Evolutionary conservation across 2,329 filamentous ascomycete species (phyloP).

Genomic region (Blumeriella jaapii): DNA sequence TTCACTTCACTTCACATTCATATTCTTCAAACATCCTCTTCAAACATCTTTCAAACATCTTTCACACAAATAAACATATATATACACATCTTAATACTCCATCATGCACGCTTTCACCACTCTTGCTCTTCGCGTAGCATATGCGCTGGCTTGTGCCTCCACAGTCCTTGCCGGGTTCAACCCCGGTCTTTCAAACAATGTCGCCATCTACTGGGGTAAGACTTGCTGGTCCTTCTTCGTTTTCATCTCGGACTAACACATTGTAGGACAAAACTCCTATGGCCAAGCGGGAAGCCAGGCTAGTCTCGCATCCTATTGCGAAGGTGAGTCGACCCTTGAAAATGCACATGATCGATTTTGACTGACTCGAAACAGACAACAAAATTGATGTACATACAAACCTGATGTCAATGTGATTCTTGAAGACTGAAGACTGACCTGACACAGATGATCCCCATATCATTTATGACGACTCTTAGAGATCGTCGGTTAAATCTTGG

Average conservation of each 20-base stretch:
- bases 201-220: conserved; percentile 57
- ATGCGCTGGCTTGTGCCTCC: not conserved
- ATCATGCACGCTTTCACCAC: not conserved
- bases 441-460: conserved; percentile 46
- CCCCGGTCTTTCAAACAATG: conserved; percentile 36
- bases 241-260: conserved; percentile 13
- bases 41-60: not conserved
- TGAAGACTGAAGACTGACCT: too few species aligned
- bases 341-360: not conserved
- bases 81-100: not conserved
- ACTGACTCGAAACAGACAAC: conserved; percentile 28
- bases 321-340: conserved; percentile 32
- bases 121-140: not conserved
- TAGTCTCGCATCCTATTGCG: conserved; percentile 46
- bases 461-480: conserved; percentile 49
- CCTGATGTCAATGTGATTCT: conserved; percentile 7
- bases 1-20: too few species aligned
- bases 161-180: conserved; percentile 31
- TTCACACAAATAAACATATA: not conserved
- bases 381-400: conserved; percentile 34
- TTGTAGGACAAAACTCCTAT: conserved; percentile 46
- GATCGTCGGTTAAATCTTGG: conserved; percentile 48
- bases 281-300: conserved; percentile 39
- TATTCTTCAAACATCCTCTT: not conserved
- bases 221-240: not conserved